Evolutionary conservation across 2,329 filamentous ascomycete species (phyloP).

Genomic region (Dactylellina cionopaga): DNA sequence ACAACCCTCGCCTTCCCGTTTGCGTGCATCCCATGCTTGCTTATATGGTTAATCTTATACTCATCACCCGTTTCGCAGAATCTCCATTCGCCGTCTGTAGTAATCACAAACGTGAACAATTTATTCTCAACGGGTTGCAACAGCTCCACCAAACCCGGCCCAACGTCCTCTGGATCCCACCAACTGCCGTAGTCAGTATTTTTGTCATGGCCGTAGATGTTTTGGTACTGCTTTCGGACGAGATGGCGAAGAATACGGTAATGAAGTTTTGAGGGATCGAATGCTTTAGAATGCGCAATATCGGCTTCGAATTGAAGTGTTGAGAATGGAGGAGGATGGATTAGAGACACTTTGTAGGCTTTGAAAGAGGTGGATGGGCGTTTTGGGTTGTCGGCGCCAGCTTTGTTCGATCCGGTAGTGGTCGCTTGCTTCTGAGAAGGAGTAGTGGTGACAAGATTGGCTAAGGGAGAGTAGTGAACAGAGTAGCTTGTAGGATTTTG

Average conservation of each 20-base stretch:
- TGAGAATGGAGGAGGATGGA: slow-evolving; percentile 33
- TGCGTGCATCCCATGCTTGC: slow-evolving; percentile 50
- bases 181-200: slow-evolving; percentile 42
- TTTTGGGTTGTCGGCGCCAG: neutral
- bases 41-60: slow-evolving; percentile 50
- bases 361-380: slow-evolving; percentile 34
- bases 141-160: slow-evolving; percentile 36
- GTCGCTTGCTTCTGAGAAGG: slow-evolving; percentile 24
- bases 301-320: slow-evolving; percentile 34
- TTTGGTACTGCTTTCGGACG: slow-evolving; percentile 45
- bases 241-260: slow-evolving; percentile 47
- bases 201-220: slow-evolving; percentile 44
- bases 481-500: slow-evolving; percentile 41
- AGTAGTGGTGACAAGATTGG: slow-evolving; percentile 37
- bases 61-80: slow-evolving; percentile 51
- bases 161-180: slow-evolving; percentile 24
- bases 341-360: slow-evolving; percentile 46
- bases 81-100: slow-evolving; percentile 38
- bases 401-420: neutral
- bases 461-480: slow-evolving; percentile 41
- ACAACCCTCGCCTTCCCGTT: slow-evolving; percentile 31
- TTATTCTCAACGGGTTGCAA: slow-evolving; percentile 45
- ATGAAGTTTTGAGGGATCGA: slow-evolving; percentile 46
- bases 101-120: slow-evolving; percentile 49
- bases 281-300: slow-evolving; percentile 34